These are phyloP conservation scores for Puccinellia tenuiflora DNA, from an alignment of 176 grass and related monocot species.

Conservation along the genomic window DNA sequence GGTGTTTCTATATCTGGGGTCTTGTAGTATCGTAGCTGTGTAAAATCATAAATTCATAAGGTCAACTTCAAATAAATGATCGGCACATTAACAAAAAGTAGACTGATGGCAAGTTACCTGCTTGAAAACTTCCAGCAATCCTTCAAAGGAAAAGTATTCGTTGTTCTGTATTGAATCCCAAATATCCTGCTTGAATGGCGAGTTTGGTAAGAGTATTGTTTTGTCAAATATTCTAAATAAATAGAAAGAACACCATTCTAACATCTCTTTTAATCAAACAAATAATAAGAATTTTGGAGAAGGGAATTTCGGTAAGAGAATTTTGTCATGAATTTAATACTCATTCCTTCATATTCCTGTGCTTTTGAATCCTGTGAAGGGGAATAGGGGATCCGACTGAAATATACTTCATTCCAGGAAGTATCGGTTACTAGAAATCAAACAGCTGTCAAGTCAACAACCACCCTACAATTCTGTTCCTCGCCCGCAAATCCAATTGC, in stretches of 20 bases:
- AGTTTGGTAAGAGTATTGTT: background rate
- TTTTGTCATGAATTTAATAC: background rate
- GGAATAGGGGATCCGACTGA: background rate
- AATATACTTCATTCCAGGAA: background rate
- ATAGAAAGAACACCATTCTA: background rate
- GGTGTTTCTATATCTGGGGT: constrained; percentile 89
- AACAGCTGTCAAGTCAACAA: background rate
- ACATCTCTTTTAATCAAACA: background rate
- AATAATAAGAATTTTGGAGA: background rate
- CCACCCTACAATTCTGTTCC: background rate
- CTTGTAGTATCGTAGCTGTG: constrained; percentile 79
- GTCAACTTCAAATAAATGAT: constrained; percentile 15
- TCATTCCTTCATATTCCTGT: background rate
- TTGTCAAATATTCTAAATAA: constrained; percentile 4
- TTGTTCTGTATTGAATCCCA: constrained; percentile 91
- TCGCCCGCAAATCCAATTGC: background rate
- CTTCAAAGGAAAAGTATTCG: constrained; percentile 82
- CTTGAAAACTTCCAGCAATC: constrained; percentile 63
- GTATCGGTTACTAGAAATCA: background rate
- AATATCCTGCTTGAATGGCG: constrained; percentile 52
- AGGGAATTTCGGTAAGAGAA: background rate
- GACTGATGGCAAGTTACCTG: constrained; percentile 47
- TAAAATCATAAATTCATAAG: constrained; percentile 47
- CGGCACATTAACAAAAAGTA: background rate
- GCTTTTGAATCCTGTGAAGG: background rate